A percentile compares a stretch with the other conserved stretches of the same genome.
phyloP scores from a whole-genome alignment of 495 filamentous ascomycete genomes.

The Neurospora africana region DNA sequence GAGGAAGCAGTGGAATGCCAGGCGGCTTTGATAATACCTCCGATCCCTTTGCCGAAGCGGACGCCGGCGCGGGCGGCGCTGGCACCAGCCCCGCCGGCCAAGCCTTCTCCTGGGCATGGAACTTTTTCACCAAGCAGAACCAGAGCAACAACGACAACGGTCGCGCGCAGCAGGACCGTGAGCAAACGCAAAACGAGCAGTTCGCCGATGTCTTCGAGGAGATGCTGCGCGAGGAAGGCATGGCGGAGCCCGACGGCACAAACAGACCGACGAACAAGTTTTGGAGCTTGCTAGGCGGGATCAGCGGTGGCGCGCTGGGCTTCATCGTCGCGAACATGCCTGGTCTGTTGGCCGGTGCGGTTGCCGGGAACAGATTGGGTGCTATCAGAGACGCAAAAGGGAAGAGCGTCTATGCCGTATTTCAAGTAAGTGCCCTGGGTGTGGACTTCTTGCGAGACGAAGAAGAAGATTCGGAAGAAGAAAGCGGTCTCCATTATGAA shows the following conservation, averaged over 20 bases:
- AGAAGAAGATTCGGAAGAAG: neutral
- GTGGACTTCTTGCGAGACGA: constrained; percentile 1
- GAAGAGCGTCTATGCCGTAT: constrained; percentile 92
- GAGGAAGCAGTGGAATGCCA: neutral
- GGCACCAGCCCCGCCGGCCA: constrained; percentile 21
- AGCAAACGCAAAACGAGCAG: constrained; percentile 54
- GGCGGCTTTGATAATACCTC: constrained; percentile 25
- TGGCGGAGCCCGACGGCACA: constrained; percentile 48
- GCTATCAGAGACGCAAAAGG: constrained; percentile 80
- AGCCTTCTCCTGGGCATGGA: constrained; percentile 39
- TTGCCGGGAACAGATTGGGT: constrained; percentile 84
- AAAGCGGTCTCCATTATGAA: neutral
- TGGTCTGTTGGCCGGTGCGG: constrained; percentile 78
- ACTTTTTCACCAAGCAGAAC: constrained; percentile 35
- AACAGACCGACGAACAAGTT: constrained; percentile 58
- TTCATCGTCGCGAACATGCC: constrained; percentile 92
- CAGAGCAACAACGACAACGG: constrained; percentile 1
- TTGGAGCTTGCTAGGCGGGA: constrained; percentile 75
- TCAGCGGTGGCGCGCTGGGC: constrained; percentile 82
- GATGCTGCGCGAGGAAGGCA: constrained; percentile 90
- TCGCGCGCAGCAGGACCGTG: constrained; percentile 14
- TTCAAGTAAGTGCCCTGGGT: constrained; percentile 35
- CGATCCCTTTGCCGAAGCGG: constrained; percentile 48
- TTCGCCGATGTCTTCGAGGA: constrained; percentile 93
- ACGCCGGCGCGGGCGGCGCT: constrained; percentile 39